phyloP scores from a whole-genome alignment of 306 rosid species.

The Castanopsis chinensis region DNA sequence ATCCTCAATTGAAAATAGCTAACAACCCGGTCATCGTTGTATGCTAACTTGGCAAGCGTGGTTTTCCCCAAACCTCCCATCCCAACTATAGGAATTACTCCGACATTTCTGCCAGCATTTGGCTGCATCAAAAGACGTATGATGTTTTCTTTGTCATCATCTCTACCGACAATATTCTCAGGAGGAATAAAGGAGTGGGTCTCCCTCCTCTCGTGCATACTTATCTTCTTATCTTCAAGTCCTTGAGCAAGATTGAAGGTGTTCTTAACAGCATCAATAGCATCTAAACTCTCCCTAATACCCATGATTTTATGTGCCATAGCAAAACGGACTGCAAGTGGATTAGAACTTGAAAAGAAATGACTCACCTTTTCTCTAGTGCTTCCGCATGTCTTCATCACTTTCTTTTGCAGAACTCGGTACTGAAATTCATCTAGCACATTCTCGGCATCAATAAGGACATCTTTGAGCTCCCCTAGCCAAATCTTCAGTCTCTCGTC shows the following conservation, averaged over 20 bases:
- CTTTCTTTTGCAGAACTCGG: too few relatives aligned
- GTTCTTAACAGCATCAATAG: not conserved
- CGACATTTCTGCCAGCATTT: not conserved
- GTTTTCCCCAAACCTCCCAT: slow-evolving; percentile 32
- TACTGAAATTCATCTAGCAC: too few relatives aligned
- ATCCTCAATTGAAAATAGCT: slow-evolving; percentile 1
- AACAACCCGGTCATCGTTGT: slow-evolving; percentile 10
- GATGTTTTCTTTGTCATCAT: slow-evolving; percentile 15
- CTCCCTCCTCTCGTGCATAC: slow-evolving; percentile 1
- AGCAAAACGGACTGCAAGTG: too few relatives aligned
- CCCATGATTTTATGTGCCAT: not conserved
- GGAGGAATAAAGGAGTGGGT: slow-evolving; percentile 20
- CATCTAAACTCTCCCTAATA: not conserved
- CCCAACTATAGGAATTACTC: slow-evolving; percentile 27
- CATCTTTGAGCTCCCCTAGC: slow-evolving; percentile 1
- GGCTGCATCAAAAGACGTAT: slow-evolving; percentile 7
- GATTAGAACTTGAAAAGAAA: too few relatives aligned
- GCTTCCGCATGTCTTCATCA: too few relatives aligned
- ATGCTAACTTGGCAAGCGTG: slow-evolving; percentile 25
- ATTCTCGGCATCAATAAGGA: too few relatives aligned
- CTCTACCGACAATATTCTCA: slow-evolving; percentile 39
- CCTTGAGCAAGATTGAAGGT: not conserved
- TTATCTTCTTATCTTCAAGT: not conserved
- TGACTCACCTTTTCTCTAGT: too few relatives aligned
- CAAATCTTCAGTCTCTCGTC: not conserved